Percentiles rank a stretch among this genome's conserved stretches.
Conservation (phyloP, 352 stramenopile species). For the Nothophytophthora sp. region DNA sequence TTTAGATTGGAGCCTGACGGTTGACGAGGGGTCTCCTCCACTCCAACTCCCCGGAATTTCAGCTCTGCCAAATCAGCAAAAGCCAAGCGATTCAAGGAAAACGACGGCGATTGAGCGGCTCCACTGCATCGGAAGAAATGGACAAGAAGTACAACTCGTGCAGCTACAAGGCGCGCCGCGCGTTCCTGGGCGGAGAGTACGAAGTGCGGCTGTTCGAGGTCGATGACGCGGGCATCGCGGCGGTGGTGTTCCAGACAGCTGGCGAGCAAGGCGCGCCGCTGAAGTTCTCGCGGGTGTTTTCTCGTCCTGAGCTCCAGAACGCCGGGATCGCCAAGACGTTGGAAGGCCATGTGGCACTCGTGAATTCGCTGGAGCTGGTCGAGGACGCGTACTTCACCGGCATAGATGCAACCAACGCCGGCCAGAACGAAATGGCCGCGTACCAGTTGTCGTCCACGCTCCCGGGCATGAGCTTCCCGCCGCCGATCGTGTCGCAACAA, state of each 20-base stretch:
- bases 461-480: conserved; percentile 49
- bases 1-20: no score
- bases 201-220: conserved; percentile 78
- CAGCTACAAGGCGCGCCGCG: conserved; percentile 61
- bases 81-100: not conserved
- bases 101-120: not conserved
- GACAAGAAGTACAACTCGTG: conserved; percentile 53
- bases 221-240: conserved; percentile 61
- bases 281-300: conserved; percentile 73
- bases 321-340: conserved; percentile 58
- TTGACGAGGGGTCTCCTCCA: conserved; percentile 18
- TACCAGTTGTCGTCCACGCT: conserved; percentile 73
- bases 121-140: conserved; percentile 15
- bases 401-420: conserved; percentile 35
- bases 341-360: conserved; percentile 58
- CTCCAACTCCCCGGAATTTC: no score
- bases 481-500: conserved; percentile 54
- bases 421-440: conserved; percentile 38
- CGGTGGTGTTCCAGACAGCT: conserved; percentile 47
- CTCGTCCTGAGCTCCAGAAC: conserved; percentile 40
- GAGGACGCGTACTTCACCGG: conserved; percentile 68
- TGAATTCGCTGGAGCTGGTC: conserved; percentile 67
- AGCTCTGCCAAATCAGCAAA: no score
- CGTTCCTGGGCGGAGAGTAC: conserved; percentile 63
- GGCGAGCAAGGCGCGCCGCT: conserved; percentile 32